Base-by-base conservation (phyloP, 805 yeast genomes). In the Starmerella riodocensis region DNA sequence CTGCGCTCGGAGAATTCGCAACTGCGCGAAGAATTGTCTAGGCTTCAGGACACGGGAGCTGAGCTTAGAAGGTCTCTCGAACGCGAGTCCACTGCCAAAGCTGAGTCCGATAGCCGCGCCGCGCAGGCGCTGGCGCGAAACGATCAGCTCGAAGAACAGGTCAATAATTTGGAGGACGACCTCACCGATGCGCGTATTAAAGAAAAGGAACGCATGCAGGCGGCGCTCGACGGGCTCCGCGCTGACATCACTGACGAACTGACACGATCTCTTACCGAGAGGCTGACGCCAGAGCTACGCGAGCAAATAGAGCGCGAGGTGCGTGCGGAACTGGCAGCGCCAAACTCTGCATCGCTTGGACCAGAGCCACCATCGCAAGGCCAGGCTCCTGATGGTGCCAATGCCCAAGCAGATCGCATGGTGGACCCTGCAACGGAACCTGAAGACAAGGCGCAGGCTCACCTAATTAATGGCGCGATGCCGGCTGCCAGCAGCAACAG, bases 91-190 rank as follows among this genome's bases (percentile, higher is more conserved):
- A n/a, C n/a, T n/a, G n/a, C n/a, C n/a, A n/a, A n/a, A n/a, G n/a
- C n/a, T n/a, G n/a, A n/a, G n/a, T n/a, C n/a, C n/a, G n/a, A n/a
- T n/a, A n/a, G n/a, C n/a, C n/a, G 23, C 34, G 37, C 31, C 29
- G 9, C 26, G 32, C 14, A 31, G 43, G 28, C 44, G 53, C 41
- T n/a, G 41, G 32, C 29, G 53, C 30, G 45, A 32, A 42, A 41
- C 31, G 53, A 48, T 0, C 42, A 49, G 16, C 45, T 57, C 36
- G 39, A 48, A 11, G 53, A 43, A 14, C 51, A 47, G 22, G 52
- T 55, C 33, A 46, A 52, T 34, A 40, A 45, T 27, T 40, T 46
- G 19, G 54, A 49, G 33, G 52, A 46, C 29, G 36, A 50, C 34
- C 43, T 50, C 14, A 40, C 46, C 16, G 47, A 42, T 18, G 39